Base-by-base conservation (phyloP, 2,329 filamentous ascomycete species). In the Colletotrichum coccodes region DNA sequence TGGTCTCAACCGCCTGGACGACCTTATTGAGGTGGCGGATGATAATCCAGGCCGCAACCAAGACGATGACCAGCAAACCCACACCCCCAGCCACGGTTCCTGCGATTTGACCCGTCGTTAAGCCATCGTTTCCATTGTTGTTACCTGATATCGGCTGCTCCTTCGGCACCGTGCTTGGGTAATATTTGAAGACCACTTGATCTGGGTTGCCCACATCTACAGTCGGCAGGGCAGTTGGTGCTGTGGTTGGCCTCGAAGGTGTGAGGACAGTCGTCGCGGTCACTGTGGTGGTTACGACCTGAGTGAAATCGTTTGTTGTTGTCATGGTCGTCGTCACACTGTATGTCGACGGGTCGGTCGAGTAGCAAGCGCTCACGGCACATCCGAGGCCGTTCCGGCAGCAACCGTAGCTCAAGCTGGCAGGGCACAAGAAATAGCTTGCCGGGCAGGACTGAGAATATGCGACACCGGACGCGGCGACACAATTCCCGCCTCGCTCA, bases 31-130 rank as follows among this genome's bases (percentile, higher is more conserved):
- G 80, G 11, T 83, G 83, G 1, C 84, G 80, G 52, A 89, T 79
- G 53, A 89, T 82, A 56, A 87, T 76, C 68, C 80, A 84, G 2
- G 86, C 79, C 0, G 81, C 81, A 3, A 81, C 76, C 6, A 89
- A 44, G 12, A 89, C 79, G 30, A 84, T 77, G 1, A 86, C 63
- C 2, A 90, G 76, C 12, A 89, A 74, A 0, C 79, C 81, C 3
- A 86, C 77, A 14, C 83, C 83, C 1, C 85, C 87, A 2, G 82
- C 85, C 38, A 89, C 80, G 26, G 89, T 87, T 2, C 87, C 88
- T 3, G 84, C 87, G 3, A 90, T 77, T 30, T 83, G 79, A 1
- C 76, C 79, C 0, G 72, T 75, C 6, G 81, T 80, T 26, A 86
- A 76, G 14, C 80, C 77, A 26, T 76, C 72, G 49, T 77, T 73